Evolutionary conservation across 192 early-diverging fungal genomes (phyloP).

Genomic region (Phlyctochytrium bullatum): DNA sequence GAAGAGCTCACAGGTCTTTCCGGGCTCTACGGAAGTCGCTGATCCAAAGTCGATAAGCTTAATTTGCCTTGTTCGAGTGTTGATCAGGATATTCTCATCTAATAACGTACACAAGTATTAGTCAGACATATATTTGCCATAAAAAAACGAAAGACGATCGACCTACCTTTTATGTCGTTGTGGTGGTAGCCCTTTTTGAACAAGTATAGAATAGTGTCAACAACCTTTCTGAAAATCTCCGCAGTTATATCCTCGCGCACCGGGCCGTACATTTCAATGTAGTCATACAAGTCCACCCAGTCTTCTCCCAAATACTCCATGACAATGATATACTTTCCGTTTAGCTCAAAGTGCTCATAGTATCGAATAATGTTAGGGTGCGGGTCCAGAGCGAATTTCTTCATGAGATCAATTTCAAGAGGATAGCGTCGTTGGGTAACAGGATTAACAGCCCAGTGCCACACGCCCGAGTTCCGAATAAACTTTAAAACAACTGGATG

Average conservation of each 20-base stretch:
- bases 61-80: constrained; percentile 40
- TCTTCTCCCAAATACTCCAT: constrained; percentile 59
- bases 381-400: constrained; percentile 19
- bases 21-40: constrained; percentile 35
- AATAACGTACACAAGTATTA: constrained; percentile 16
- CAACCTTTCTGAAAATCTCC: constrained; percentile 45
- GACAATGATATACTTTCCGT: constrained; percentile 41
- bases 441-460: constrained; percentile 42
- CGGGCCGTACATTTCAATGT: constrained; percentile 49
- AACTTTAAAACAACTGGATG: constrained; percentile 45
- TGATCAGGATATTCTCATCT: constrained; percentile 61
- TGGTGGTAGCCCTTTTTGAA: constrained; percentile 43
- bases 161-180: constrained; percentile 60
- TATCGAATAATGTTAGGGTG: constrained; percentile 36
- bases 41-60: constrained; percentile 61
- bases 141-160: constrained; percentile 6
- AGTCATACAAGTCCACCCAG: constrained; percentile 57
- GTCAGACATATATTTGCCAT: background rate
- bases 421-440: constrained; percentile 24
- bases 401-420: constrained; percentile 47
- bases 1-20: constrained; percentile 35
- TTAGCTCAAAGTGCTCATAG: constrained; percentile 43
- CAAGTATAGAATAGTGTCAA: constrained; percentile 34
- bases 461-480: constrained; percentile 40
- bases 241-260: constrained; percentile 32